Evolutionary conservation across 305 asterid genomes (phyloP), one percentile per base, ranked within the genome.

Genomic region (Rubia balearica): DNA sequence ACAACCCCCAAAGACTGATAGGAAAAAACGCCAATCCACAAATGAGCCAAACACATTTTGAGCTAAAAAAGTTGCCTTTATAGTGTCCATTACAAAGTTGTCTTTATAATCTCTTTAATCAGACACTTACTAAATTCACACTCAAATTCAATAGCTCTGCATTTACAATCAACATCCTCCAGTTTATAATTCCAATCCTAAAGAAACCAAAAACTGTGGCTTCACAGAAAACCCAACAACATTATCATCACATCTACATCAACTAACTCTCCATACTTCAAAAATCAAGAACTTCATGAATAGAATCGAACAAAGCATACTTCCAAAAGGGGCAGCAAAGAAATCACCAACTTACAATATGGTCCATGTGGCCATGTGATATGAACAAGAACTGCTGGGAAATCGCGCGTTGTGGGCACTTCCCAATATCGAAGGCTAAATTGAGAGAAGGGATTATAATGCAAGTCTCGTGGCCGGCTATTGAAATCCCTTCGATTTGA

Each of bases 351-450:
- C 56, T 76, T 84, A 89, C 97, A 56, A 89, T 91, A 79, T 94
- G 98, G 82, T 94, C 98, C 99, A 94, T 94, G 84, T 91, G 99
- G 77, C 96, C 97, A 77, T 91, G 99, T 62, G 98, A 94, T 82
- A 94, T 94, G 88, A 91, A 88, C 88, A 94, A 85, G 78, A 88
- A 94, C 78, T 89, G 87, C 16, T 94, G 96, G 49, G 97, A 85
- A 76, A 94, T 80, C 74, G 95, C 98, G 56, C 93, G 95, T 79
- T 91, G 95, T 59, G 97, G 96, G 77, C 98, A 94, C 89, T 88
- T 94, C 73, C 98, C 97, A 11, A 94, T 89, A 67, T 94, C 98
- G 71, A 94, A 94, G 3, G 98, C 91, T 66, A 90, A 75, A 76
- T 81, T 94, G 79, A 94, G 96, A 33, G 87, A 41, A 71, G 97